Conservation (phyloP, 2,329 filamentous ascomycete genomes). For the Exophiala xenobiotica region DNA sequence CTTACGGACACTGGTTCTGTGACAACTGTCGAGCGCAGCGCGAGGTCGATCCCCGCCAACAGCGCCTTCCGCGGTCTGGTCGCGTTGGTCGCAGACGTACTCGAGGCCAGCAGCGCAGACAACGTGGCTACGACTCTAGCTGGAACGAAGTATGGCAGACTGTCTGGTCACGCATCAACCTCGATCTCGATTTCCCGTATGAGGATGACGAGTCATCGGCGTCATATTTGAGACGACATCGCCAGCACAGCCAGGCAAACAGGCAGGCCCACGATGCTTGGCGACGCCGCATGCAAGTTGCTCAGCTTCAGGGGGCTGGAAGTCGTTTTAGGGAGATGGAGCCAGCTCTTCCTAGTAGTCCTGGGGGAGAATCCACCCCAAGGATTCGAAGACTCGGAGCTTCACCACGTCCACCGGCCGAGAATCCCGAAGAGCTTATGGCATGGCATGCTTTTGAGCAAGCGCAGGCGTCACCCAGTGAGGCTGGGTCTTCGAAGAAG, state of each 20-base stretch:
- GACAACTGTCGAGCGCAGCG: slow-evolving; percentile 67
- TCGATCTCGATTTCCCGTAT: slow-evolving; percentile 84
- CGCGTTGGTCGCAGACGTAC: slow-evolving; percentile 51
- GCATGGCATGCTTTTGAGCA: slow-evolving; percentile 92
- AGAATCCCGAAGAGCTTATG: slow-evolving; percentile 75
- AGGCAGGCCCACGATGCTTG: slow-evolving; percentile 66
- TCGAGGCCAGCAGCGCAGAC: slow-evolving; percentile 45
- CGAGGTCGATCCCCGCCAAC: slow-evolving; percentile 40
- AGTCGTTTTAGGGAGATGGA: slow-evolving; percentile 71
- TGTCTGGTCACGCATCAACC: slow-evolving; percentile 73
- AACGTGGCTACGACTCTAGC: slow-evolving; percentile 51
- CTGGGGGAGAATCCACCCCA: slow-evolving; percentile 33
- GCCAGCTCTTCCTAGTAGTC: slow-evolving; percentile 49
- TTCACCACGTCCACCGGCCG: slow-evolving; percentile 55
- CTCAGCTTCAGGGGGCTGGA: slow-evolving; percentile 70
- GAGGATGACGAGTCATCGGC: slow-evolving; percentile 65
- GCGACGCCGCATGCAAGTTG: slow-evolving; percentile 80
- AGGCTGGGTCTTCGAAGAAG: slow-evolving; percentile 46
- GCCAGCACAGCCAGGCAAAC: slow-evolving; percentile 49
- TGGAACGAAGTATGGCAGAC: slow-evolving; percentile 85
- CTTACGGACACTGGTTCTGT: slow-evolving; percentile 84
- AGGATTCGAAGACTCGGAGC: slow-evolving; percentile 41
- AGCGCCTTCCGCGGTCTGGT: slow-evolving; percentile 34
- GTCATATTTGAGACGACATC: slow-evolving; percentile 57
- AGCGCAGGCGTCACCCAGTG: slow-evolving; percentile 67